phyloP scores from a whole-genome alignment of 2,329 filamentous ascomycete species.

The Aureobasidium subglaciale region DNA sequence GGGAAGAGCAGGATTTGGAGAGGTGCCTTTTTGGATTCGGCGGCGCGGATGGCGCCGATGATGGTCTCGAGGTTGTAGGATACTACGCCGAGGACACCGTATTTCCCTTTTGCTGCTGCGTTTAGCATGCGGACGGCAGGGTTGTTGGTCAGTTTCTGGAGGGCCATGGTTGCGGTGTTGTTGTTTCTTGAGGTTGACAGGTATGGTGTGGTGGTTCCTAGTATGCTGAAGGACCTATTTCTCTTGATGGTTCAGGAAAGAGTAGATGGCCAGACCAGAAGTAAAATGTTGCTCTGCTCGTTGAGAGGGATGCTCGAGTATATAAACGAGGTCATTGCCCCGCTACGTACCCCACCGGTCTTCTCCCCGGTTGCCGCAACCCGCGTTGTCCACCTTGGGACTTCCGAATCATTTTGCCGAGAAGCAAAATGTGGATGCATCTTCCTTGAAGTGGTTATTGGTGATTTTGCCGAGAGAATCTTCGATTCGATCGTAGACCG shows the following conservation, averaged over 20 bases:
- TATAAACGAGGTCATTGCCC: slow-evolving; percentile 13
- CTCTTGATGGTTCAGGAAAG: no score
- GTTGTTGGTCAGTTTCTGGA: slow-evolving; percentile 23
- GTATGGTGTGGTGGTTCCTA: not conserved
- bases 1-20: slow-evolving; percentile 69
- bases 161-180: slow-evolving; percentile 15
- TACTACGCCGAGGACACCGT: slow-evolving; percentile 29
- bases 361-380: slow-evolving; percentile 1
- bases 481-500: not conserved
- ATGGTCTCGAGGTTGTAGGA: slow-evolving; percentile 57
- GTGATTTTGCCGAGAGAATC: not conserved
- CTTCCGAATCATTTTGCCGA: slow-evolving; percentile 2
- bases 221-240: no score
- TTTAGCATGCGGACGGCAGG: slow-evolving; percentile 28
- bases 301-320: not conserved
- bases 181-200: not conserved
- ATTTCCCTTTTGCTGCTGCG: slow-evolving; percentile 27
- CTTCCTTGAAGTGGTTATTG: not conserved
- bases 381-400: not conserved
- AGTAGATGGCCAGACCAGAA: no score
- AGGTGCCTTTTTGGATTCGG: slow-evolving; percentile 59
- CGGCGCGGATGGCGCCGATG: slow-evolving; percentile 60
- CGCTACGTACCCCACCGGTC: slow-evolving; percentile 9
- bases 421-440: not conserved
- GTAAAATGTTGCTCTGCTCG: not conserved